Conservation (phyloP, 768 basidiomycete species). For the Cystoderma amianthinum region DNA sequence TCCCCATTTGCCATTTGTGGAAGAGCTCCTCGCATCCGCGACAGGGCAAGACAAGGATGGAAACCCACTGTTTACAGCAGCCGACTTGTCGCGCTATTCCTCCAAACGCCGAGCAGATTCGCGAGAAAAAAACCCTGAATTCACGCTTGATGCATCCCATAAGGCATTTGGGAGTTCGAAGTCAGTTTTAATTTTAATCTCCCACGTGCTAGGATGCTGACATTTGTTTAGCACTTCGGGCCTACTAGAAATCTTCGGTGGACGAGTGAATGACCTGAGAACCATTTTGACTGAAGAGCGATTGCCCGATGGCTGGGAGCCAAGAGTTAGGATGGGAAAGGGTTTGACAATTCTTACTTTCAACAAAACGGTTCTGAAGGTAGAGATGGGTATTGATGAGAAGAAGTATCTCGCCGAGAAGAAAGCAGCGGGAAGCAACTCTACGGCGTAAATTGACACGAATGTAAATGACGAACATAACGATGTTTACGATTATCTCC, state of each 20-base stretch:
- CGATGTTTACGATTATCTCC: too few species aligned
- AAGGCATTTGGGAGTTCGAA: constrained; percentile 62
- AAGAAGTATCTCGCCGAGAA: constrained; percentile 17
- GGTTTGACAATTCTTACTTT: constrained; percentile 56
- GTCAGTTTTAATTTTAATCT: constrained; percentile 22
- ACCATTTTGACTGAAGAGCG: constrained; percentile 62
- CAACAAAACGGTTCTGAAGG: constrained; percentile 38
- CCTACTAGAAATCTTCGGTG: constrained; percentile 60
- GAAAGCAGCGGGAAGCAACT: too few species aligned
- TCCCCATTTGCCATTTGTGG: constrained; percentile 40
- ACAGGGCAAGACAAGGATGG: constrained; percentile 50
- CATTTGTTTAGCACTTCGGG: constrained; percentile 44
- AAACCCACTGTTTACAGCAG: constrained; percentile 38
- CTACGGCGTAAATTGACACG: too few species aligned
- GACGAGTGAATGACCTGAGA: constrained; percentile 46
- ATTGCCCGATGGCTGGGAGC: constrained; percentile 66
- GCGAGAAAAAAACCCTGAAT: constrained; percentile 46
- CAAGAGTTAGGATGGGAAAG: constrained; percentile 40
- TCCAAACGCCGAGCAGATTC: constrained; percentile 58
- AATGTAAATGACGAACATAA: too few species aligned
- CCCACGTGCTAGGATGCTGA: background rate
- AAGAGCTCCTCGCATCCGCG: constrained; percentile 50
- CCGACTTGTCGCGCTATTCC: constrained; percentile 51
- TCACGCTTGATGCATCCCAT: constrained; percentile 40
- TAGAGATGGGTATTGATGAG: constrained; percentile 33